phyloP scores from a whole-genome alignment of 164 flowering plant genomes.

The Buxus sempervirens region DNA sequence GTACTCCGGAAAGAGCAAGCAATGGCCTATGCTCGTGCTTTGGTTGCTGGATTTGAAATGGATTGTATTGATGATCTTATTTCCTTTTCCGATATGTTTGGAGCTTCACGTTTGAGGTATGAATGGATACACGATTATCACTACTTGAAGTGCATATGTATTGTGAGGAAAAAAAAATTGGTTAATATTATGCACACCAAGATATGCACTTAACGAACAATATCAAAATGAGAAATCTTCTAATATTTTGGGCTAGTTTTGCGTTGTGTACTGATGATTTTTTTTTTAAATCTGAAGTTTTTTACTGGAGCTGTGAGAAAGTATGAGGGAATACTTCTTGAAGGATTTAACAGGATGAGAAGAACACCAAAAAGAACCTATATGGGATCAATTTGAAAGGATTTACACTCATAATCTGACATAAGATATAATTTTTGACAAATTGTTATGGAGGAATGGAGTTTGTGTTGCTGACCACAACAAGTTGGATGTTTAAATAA shows the following conservation, averaged over 20 bases:
- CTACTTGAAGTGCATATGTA: neutral
- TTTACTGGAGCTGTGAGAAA: too few species aligned
- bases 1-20: slow-evolving; percentile 86
- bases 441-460: too few species aligned
- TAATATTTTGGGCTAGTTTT: neutral
- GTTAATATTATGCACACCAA: neutral
- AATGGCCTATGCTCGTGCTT: slow-evolving; percentile 90
- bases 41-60: slow-evolving; percentile 77
- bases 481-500: too few species aligned
- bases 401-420: too few species aligned
- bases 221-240: neutral
- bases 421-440: too few species aligned
- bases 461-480: too few species aligned
- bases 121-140: neutral
- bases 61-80: slow-evolving; percentile 61
- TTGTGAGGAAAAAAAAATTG: neutral
- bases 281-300: too few species aligned
- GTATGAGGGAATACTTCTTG: too few species aligned
- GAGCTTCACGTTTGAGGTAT: slow-evolving; percentile 88
- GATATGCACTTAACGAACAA: neutral
- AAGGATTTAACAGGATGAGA: too few species aligned
- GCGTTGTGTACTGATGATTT: neutral
- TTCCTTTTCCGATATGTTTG: slow-evolving; percentile 77
- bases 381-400: too few species aligned
- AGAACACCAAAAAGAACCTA: too few species aligned